Percentiles rank a stretch among this genome's conserved stretches.
phyloP scores from a whole-genome alignment of 2,329 filamentous ascomycete genomes.

The Bimuria novae-zelandiae region DNA sequence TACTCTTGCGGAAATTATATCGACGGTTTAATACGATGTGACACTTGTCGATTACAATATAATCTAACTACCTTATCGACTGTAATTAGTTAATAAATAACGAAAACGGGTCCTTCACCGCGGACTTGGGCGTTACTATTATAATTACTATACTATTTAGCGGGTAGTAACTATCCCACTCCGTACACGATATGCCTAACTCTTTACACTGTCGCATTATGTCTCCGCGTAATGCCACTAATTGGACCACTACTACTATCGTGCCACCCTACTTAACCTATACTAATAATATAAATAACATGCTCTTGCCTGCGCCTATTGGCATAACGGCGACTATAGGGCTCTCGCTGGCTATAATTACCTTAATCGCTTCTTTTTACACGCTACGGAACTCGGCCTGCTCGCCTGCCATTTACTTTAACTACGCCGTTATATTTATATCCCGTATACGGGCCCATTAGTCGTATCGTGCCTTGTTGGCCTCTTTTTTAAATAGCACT shows the following conservation, averaged over 20 bases:
- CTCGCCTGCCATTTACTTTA: conserved; percentile 16
- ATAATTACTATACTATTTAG: too few species aligned
- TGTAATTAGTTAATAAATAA: neutral
- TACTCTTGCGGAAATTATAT: too few species aligned
- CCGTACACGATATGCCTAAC: neutral
- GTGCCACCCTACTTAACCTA: too few species aligned
- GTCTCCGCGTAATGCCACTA: neutral
- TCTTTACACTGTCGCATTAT: neutral
- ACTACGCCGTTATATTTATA: conserved; percentile 13
- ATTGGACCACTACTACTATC: neutral
- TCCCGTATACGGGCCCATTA: too few species aligned
- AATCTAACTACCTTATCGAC: too few species aligned
- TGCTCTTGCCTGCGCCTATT: conserved; percentile 16
- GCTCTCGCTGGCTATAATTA: conserved; percentile 24
- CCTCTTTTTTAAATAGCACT: too few species aligned
- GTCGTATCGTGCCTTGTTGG: neutral
- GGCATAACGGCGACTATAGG: conserved; percentile 25
- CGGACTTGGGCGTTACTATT: neutral
- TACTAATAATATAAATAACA: neutral
- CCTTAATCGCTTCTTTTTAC: conserved; percentile 23
- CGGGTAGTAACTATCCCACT: too few species aligned
- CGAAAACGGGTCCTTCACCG: neutral
- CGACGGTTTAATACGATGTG: too few species aligned
- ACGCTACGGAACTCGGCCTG: too few species aligned
- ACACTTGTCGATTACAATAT: neutral